Evolutionary conservation across 192 early-diverging fungal species (phyloP).

Genomic region (Coemansia biformis): DNA sequence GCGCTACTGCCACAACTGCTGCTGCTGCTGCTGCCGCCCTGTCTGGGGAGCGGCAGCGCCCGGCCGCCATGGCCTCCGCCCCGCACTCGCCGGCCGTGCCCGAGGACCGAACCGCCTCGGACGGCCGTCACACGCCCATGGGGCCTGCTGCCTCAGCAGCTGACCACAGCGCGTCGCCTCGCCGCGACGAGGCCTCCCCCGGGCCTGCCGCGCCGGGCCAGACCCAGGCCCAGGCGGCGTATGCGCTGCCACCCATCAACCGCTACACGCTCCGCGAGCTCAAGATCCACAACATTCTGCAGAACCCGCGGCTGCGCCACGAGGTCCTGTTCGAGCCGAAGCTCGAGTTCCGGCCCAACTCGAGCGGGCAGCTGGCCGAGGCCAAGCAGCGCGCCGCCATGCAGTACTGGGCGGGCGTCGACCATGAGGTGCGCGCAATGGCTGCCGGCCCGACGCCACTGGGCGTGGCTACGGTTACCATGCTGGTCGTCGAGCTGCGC

Average conservation of each 20-base stretch:
- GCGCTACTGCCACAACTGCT: too few species aligned
- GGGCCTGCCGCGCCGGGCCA: too few species aligned
- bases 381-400: conserved; percentile 57
- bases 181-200: too few species aligned
- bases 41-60: too few species aligned
- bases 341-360: conserved; percentile 84
- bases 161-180: too few species aligned
- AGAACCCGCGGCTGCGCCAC: conserved; percentile 80
- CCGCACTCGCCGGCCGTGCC: too few species aligned
- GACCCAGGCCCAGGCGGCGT: not conserved
- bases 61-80: too few species aligned
- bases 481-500: conserved; percentile 72
- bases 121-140: too few species aligned
- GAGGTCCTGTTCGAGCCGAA: conserved; percentile 86
- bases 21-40: not conserved
- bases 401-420: conserved; percentile 70
- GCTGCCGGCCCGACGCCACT: not conserved
- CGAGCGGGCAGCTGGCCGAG: conserved; percentile 64
- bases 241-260: conserved; percentile 65
- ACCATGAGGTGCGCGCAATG: conserved; percentile 45
- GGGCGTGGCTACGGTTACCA: conserved; percentile 39
- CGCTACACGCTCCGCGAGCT: conserved; percentile 84
- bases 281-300: conserved; percentile 74
- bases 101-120: too few species aligned
- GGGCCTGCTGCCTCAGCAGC: too few species aligned